phyloP scores from a whole-genome alignment of 2,329 filamentous ascomycete species.

The Curvularia sp. region DNA sequence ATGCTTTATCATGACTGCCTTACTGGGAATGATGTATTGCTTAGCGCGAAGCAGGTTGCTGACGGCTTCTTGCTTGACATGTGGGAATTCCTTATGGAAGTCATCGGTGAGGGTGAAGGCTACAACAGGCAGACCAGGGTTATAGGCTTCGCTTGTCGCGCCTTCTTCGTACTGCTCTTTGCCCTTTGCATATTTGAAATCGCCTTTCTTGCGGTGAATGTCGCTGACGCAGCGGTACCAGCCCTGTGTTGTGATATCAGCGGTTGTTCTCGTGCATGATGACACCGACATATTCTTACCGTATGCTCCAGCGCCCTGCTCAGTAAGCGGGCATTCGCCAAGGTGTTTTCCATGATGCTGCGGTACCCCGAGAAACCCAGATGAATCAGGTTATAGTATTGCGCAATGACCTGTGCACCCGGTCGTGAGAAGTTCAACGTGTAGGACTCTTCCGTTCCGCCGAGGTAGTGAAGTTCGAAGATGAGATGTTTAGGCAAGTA shows the following conservation, averaged over 20 bases:
- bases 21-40: constrained; percentile 74
- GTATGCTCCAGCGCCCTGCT: constrained; percentile 70
- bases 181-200: constrained; percentile 52
- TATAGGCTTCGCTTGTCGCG: constrained; percentile 65
- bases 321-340: constrained; percentile 69
- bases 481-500: constrained; percentile 72
- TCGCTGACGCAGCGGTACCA: constrained; percentile 68
- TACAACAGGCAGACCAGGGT: constrained; percentile 72
- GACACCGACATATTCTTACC: neutral
- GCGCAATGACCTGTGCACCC: constrained; percentile 72
- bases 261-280: neutral
- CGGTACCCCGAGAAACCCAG: constrained; percentile 72
- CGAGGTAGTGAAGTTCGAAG: constrained; percentile 75
- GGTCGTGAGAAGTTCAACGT: constrained; percentile 77
- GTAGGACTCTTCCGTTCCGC: constrained; percentile 74
- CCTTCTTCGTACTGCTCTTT: constrained; percentile 55
- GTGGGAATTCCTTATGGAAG: constrained; percentile 65
- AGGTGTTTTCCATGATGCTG: constrained; percentile 68
- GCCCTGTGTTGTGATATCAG: constrained; percentile 40
- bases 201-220: constrained; percentile 67
- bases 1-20: too few relatives aligned
- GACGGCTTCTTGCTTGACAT: constrained; percentile 69
- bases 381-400: constrained; percentile 78
- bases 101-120: constrained; percentile 69
- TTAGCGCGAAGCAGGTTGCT: constrained; percentile 69